A percentile compares a stretch with the other conserved stretches of the same genome.
Evolutionary conservation across 495 filamentous ascomycete genomes (phyloP).

Genomic region (Achaetomiella virescens): DNA sequence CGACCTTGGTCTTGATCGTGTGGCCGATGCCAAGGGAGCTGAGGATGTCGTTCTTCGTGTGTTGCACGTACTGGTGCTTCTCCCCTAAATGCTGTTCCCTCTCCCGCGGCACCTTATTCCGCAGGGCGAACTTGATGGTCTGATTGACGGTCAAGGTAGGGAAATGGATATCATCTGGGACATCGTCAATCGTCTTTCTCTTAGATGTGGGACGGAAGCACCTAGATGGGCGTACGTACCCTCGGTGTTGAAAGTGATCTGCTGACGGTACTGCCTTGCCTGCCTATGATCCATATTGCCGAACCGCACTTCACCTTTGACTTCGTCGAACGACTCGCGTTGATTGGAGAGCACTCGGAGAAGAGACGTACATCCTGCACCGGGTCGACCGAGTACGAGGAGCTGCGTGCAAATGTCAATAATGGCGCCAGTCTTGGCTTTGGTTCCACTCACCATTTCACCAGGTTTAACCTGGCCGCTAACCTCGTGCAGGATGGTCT

Average conservation of each 20-base stretch:
- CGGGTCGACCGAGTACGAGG: slow-evolving; percentile 72
- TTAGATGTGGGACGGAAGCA: neutral
- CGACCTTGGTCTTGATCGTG: slow-evolving; percentile 65
- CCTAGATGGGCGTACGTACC: neutral
- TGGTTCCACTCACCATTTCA: slow-evolving; percentile 35
- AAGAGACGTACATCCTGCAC: slow-evolving; percentile 49
- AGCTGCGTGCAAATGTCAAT: slow-evolving; percentile 43
- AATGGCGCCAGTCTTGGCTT: neutral
- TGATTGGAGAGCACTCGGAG: slow-evolving; percentile 26
- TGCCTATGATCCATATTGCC: neutral
- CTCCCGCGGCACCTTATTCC: slow-evolving; percentile 27
- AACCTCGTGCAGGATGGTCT: slow-evolving; percentile 57
- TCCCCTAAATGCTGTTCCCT: slow-evolving; percentile 64
- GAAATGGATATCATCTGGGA: slow-evolving; percentile 58
- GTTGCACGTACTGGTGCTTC: slow-evolving; percentile 55
- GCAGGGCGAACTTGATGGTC: slow-evolving; percentile 53
- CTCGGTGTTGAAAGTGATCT: slow-evolving; percentile 3
- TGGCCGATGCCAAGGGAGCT: slow-evolving; percentile 49
- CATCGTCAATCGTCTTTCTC: neutral
- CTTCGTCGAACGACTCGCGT: slow-evolving; percentile 3
- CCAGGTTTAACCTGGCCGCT: slow-evolving; percentile 65
- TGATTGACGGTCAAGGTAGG: slow-evolving; percentile 59
- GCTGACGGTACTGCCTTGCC: slow-evolving; percentile 1
- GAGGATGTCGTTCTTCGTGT: slow-evolving; percentile 59
- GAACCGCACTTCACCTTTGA: slow-evolving; percentile 55